Conservation (phyloP, 176 grass and related monocot genomes). For the Triticum turgidum region DNA sequence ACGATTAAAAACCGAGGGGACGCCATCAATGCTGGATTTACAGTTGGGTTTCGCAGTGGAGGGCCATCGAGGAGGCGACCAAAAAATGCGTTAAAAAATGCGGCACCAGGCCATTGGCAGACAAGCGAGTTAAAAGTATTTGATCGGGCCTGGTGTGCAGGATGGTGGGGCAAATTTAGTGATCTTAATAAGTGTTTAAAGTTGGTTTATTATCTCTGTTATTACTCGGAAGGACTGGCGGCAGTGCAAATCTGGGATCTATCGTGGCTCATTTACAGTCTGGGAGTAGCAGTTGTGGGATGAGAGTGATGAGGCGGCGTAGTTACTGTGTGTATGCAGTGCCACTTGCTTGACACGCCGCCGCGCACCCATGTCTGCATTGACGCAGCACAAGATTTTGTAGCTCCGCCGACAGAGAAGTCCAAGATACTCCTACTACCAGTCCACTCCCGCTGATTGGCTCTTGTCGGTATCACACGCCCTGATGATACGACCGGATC, state of each 20-base stretch:
- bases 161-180: not conserved
- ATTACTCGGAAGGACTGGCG: not conserved
- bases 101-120: conserved; percentile 16
- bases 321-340: not conserved
- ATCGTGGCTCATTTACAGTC: not conserved
- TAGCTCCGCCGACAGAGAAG: no score
- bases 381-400: no score
- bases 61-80: not conserved
- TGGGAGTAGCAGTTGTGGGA: not conserved
- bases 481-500: no score
- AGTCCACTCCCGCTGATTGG: not conserved
- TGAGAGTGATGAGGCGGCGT: not conserved
- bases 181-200: not conserved
- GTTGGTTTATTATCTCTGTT: not conserved
- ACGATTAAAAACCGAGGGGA: not conserved
- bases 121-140: not conserved
- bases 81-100: not conserved
- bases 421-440: not conserved
- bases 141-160: not conserved
- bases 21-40: conserved; percentile 30
- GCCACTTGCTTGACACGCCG: no score
- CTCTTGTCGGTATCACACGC: not conserved
- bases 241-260: not conserved
- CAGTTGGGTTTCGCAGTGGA: conserved; percentile 17
- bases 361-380: no score